Evolutionary conservation across 2,329 filamentous ascomycete species (phyloP), one percentile per base, ranked within the genome.

Genomic region (Diaporthe eres): DNA sequence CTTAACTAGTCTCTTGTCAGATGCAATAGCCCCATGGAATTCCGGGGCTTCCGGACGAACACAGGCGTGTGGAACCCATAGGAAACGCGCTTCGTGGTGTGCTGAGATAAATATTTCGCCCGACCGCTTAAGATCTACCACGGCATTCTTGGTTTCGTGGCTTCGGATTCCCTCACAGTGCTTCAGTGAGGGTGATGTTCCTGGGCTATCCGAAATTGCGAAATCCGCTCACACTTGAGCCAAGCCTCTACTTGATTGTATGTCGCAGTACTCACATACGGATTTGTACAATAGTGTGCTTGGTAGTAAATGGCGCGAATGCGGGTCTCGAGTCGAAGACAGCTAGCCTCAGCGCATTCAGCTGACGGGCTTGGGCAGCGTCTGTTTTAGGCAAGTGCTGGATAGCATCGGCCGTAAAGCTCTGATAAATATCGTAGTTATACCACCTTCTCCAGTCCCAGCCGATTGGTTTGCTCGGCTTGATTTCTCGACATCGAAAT

Each of bases 51-150:
- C 37, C 19, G 55, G 37, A 0, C 3, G 5, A 8, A 15, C 2
- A 9, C 10, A 17, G 4, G 0, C 12, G 57, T 1, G 17, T 4
- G 34, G 12, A 2, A 1, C 25, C 2, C 5, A 17, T 39, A 5
- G 17, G 13, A 42, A 2, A 15, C n/a, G 6, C 37, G 19, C 10
- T 19, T 37, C 9, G 31, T n/a, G 55, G 28, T 28, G 7, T 44
- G n/a, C n/a, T 63, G 1, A 63, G n/a, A 19, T 0, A 39, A 47
- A 2, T 31, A 31, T 65, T 47, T 17, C 6, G 17, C 39, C 15
- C 25, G 37, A 8, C 25, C n/a, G n/a, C n/a, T 13, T 7, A 9
- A 65, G 19, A 31, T 47, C 9, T 3, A 4, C 31, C 34, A 8
- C 10, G 22, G 31, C 2, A 8, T 2, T 10, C 10, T 12, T 22